Percentiles rank a stretch among this genome's conserved stretches.
Evolutionary conservation across 352 stramenopile genomes (phyloP).

Genomic region (Stephanocyclus meneghinianus): DNA sequence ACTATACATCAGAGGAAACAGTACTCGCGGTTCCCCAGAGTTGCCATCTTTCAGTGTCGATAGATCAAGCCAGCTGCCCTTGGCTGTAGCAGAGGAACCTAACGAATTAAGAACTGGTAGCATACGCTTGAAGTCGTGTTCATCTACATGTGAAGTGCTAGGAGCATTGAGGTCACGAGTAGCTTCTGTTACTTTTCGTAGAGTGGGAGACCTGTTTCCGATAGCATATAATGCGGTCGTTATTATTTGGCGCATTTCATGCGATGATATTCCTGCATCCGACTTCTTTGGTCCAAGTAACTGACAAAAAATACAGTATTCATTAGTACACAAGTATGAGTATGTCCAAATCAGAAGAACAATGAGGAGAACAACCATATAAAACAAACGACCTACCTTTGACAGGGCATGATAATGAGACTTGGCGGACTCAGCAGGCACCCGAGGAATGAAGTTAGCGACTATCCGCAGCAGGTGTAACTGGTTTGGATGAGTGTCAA

Average conservation of each 20-base stretch:
- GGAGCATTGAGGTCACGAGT: slow-evolving; percentile 64
- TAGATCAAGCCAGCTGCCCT: slow-evolving; percentile 51
- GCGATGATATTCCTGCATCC: slow-evolving; percentile 56
- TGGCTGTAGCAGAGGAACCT: slow-evolving; percentile 19
- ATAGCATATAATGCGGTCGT: slow-evolving; percentile 51
- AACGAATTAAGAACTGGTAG: slow-evolving; percentile 78
- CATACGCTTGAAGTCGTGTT: slow-evolving; percentile 81
- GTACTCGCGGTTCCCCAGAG: slow-evolving; percentile 36
- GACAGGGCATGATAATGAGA: slow-evolving; percentile 65
- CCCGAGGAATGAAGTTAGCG: slow-evolving; percentile 58
- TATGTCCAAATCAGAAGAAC: not conserved
- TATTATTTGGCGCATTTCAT: slow-evolving; percentile 57
- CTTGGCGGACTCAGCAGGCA: slow-evolving; percentile 52
- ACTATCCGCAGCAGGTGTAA: slow-evolving; percentile 75
- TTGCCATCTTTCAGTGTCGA: slow-evolving; percentile 18
- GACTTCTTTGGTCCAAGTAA: slow-evolving; percentile 75
- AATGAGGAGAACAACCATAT: not conserved
- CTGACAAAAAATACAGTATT: not conserved
- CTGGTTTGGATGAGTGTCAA: slow-evolving; percentile 62
- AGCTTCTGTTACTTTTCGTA: slow-evolving; percentile 44
- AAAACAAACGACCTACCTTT: slow-evolving; percentile 41
- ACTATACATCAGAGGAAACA: slow-evolving; percentile 72
- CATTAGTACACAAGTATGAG: not conserved
- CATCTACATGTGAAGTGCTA: slow-evolving; percentile 75
- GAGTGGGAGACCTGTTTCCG: slow-evolving; percentile 29